Percentiles rank a stretch among this genome's conserved stretches.
Evolutionary conservation across 2,329 filamentous ascomycete species (phyloP).

Genomic region (Neurospora sp.): DNA sequence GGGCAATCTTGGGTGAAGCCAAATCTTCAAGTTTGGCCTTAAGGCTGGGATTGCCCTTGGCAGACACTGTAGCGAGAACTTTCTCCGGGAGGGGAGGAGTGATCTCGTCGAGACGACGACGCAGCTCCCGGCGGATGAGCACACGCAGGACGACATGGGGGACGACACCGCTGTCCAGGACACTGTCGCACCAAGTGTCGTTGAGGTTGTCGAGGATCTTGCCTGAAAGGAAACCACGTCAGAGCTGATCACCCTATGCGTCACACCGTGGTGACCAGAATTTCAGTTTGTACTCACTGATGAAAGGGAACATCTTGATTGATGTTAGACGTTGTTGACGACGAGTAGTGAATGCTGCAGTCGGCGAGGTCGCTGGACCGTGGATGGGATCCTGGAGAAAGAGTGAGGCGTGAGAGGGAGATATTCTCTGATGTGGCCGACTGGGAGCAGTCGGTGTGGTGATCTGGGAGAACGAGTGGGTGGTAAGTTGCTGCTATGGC

Average conservation of each 20-base stretch:
- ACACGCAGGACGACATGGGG: constrained; percentile 52
- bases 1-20: constrained; percentile 32
- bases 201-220: not conserved
- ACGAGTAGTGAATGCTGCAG: not conserved
- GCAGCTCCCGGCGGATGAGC: constrained; percentile 57
- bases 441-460: not conserved
- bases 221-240: not conserved
- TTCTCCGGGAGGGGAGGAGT: not conserved
- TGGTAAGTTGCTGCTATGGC: not conserved
- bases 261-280: not conserved
- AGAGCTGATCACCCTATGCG: not conserved
- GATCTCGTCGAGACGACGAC: constrained; percentile 48
- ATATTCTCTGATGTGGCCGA: not conserved
- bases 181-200: constrained; percentile 30
- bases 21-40: not conserved
- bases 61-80: not conserved
- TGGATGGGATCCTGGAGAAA: not conserved
- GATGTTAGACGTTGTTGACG: not conserved
- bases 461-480: not conserved
- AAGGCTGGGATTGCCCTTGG: not conserved
- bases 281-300: not conserved
- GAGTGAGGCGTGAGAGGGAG: not conserved
- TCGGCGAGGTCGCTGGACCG: not conserved
- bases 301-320: not conserved
- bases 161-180: constrained; percentile 57